A percentile compares a stretch with the other conserved stretches of the same genome.
Conservation (phyloP, 2,329 filamentous ascomycete species). For the Diplodia scrobiculata region DNA sequence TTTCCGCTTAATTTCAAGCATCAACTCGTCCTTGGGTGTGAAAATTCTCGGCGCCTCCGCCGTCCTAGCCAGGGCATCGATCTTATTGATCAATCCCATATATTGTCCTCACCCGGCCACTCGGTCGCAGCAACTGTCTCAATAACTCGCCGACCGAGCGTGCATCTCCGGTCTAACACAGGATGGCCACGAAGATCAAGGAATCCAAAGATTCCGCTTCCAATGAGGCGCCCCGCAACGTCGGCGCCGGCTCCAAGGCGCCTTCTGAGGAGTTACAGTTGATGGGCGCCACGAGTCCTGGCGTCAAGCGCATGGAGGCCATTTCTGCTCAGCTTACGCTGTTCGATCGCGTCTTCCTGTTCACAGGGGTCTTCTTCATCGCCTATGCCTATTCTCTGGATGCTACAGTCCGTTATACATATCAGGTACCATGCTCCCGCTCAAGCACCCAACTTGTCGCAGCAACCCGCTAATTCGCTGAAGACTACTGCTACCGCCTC, state of each 20-base stretch:
- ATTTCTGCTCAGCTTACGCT: constrained; percentile 57
- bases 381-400: constrained; percentile 67
- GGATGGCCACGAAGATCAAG: constrained; percentile 6
- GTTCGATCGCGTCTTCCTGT: constrained; percentile 59
- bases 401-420: constrained; percentile 58
- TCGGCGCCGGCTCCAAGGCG: constrained; percentile 17
- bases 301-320: constrained; percentile 63
- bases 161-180: not conserved
- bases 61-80: not conserved
- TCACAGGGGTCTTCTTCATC: constrained; percentile 63
- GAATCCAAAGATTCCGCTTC: constrained; percentile 4
- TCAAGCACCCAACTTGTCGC: not conserved
- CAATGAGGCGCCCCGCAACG: not conserved
- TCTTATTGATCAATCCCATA: constrained; percentile 26
- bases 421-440: constrained; percentile 44
- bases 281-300: constrained; percentile 48
- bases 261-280: constrained; percentile 31
- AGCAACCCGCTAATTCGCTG: constrained; percentile 14
- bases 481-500: constrained; percentile 58
- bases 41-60: constrained; percentile 17
- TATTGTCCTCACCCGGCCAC: constrained; percentile 1
- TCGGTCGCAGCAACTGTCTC: not conserved
- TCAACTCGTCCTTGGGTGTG: constrained; percentile 3
- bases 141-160: not conserved
- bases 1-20: constrained; percentile 7